Conservation (phyloP, 148 eudicot genomes). For the Tetragonia tetragonoides region DNA sequence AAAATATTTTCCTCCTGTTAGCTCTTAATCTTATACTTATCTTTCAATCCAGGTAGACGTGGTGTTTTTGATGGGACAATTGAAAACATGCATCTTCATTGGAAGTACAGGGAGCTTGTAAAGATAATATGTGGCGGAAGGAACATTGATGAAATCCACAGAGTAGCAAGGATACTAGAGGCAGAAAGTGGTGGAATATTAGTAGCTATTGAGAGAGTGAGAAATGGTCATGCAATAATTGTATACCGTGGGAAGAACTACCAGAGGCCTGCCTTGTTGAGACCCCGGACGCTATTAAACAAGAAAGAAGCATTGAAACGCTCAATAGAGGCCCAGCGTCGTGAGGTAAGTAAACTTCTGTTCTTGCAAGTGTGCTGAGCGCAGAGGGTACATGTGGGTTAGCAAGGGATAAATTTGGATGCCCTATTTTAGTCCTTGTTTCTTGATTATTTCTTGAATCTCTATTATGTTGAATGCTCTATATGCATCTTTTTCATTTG, state of each 20-base stretch:
- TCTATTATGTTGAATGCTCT: neutral
- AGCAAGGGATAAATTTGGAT: neutral
- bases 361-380: neutral
- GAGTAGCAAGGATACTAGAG: conserved; percentile 64
- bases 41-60: conserved; percentile 70
- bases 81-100: conserved; percentile 99
- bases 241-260: conserved; percentile 97
- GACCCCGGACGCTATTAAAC: conserved; percentile 75
- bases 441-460: neutral
- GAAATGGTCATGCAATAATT: conserved; percentile 79
- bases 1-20: neutral
- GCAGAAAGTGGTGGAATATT: conserved; percentile 95
- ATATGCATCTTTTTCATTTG: neutral
- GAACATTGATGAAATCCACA: conserved; percentile 63
- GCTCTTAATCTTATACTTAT: neutral
- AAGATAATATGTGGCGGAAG: conserved; percentile 76
- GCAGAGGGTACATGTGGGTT: neutral
- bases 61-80: conserved; percentile 98
- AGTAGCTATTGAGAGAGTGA: conserved; percentile 76
- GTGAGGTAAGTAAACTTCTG: conserved; percentile 45
- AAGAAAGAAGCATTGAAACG: conserved; percentile 89
- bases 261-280: conserved; percentile 71
- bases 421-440: neutral
- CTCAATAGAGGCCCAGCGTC: conserved; percentile 77
- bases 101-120: conserved; percentile 98